Percentiles rank a stretch among this genome's conserved stretches.
Evolutionary conservation across 2,329 filamentous ascomycete genomes (phyloP).

Genomic region (Pseudocercospora ulei): DNA sequence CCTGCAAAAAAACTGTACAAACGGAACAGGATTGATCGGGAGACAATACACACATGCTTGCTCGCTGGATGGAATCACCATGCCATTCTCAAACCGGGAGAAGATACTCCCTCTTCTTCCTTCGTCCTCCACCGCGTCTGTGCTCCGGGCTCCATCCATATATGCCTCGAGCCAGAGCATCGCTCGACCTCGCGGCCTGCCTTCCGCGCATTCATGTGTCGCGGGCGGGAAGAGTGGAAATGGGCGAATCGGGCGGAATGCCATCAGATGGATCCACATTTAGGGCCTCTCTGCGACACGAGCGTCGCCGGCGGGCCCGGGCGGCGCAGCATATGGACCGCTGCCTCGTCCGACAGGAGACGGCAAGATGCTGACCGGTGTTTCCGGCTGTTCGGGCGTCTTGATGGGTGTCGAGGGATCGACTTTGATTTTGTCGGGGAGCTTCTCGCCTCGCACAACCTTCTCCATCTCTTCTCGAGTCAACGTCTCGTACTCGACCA

Average conservation of each 20-base stretch:
- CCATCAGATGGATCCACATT: not conserved
- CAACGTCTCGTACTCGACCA: constrained; percentile 90
- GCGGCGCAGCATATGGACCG: constrained; percentile 3
- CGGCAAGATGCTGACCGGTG: not conserved
- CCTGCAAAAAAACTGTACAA: constrained; percentile 5
- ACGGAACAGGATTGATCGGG: constrained; percentile 2
- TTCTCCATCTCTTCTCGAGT: constrained; percentile 81
- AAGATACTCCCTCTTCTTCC: not conserved
- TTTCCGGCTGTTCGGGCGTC: constrained; percentile 46
- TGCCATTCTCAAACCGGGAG: not conserved
- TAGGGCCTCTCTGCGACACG: constrained; percentile 4
- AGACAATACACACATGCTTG: constrained; percentile 6
- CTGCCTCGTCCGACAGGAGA: constrained; percentile 3
- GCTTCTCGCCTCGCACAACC: constrained; percentile 75
- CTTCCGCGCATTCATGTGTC: constrained; percentile 1
- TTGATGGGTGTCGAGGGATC: constrained; percentile 55
- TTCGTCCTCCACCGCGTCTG: constrained; percentile 7
- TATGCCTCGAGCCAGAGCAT: not conserved
- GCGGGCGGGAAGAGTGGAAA: not conserved
- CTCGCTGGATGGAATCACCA: constrained; percentile 3
- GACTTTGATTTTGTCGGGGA: constrained; percentile 56
- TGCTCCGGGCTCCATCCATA: constrained; percentile 6
- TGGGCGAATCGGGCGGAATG: not conserved
- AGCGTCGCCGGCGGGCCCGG: constrained; percentile 2
- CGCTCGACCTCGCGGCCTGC: not conserved